These are phyloP conservation scores for Datisca glomerata DNA, from an alignment of 306 rosid genomes.

Conservation along the genomic window DNA sequence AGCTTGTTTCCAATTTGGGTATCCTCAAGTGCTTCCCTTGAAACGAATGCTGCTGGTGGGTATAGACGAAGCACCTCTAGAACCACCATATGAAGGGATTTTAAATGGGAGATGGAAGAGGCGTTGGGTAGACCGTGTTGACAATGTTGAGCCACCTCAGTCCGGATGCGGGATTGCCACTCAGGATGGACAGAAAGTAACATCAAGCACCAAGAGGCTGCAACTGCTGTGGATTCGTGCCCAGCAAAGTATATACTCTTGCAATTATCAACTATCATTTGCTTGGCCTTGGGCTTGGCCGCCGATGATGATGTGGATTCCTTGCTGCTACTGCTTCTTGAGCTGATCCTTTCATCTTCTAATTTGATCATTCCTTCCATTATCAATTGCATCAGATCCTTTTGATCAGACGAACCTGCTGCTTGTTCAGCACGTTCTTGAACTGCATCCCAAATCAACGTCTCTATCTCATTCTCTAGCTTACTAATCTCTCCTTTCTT, in stretches of 20 bases:
- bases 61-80: constrained; percentile 74
- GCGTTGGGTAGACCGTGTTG: constrained; percentile 39
- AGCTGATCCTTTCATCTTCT: constrained; percentile 39
- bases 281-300: constrained; percentile 25
- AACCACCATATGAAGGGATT: constrained; percentile 63
- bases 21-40: constrained; percentile 77
- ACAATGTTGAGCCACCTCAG: constrained; percentile 50
- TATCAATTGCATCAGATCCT: constrained; percentile 67
- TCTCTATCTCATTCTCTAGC: constrained; percentile 65
- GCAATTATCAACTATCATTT: constrained; percentile 82
- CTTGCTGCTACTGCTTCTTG: constrained; percentile 23
- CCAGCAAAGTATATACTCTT: constrained; percentile 93
- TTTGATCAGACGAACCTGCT: constrained; percentile 21
- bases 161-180: constrained; percentile 62
- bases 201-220: constrained; percentile 86
- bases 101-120: constrained; percentile 38
- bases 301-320: too few species aligned
- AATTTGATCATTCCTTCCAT: constrained; percentile 43
- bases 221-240: constrained; percentile 72
- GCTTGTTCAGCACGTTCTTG: constrained; percentile 44
- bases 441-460: constrained; percentile 68
- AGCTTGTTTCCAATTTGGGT: constrained; percentile 52
- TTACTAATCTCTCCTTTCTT: constrained; percentile 25
- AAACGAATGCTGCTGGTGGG: constrained; percentile 86
- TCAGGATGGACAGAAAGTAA: constrained; percentile 69